Conservation (phyloP, 2,329 filamentous ascomycete genomes). For the Ophiognomonia clavigignenti-juglandacearum region DNA sequence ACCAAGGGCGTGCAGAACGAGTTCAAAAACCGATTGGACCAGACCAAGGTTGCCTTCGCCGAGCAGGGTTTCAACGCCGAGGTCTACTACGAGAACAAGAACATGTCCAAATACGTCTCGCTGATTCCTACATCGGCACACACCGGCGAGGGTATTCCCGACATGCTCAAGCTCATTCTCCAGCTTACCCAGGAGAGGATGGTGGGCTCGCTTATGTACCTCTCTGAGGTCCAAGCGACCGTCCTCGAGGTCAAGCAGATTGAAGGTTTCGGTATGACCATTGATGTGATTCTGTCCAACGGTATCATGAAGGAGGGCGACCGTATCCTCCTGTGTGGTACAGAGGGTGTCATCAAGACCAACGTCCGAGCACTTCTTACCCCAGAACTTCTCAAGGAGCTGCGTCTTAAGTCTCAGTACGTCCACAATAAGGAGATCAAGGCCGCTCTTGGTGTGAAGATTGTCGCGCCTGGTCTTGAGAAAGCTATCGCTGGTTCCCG, state of each 20-base stretch:
- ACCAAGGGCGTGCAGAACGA: constrained; percentile 92
- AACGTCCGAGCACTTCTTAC: constrained; percentile 94
- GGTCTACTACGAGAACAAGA: constrained; percentile 96
- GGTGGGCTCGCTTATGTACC: constrained; percentile 95
- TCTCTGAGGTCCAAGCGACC: constrained; percentile 95
- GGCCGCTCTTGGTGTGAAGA: constrained; percentile 97
- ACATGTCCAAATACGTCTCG: constrained; percentile 91
- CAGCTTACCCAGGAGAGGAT: constrained; percentile 94
- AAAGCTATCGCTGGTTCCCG: constrained; percentile 94
- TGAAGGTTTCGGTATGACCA: constrained; percentile 97
- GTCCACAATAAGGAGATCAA: constrained; percentile 99
- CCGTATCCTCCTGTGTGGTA: constrained; percentile 89
- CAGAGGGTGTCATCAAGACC: constrained; percentile 92
- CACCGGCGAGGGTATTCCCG: constrained; percentile 98
- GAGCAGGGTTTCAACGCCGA: constrained; percentile 98
- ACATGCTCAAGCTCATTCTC: constrained; percentile 94
- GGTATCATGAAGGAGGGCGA: constrained; percentile 93
- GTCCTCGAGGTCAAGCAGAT: constrained; percentile 99
- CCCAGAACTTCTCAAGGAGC: constrained; percentile 84
- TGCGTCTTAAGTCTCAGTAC: constrained; percentile 92
- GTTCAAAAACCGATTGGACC: constrained; percentile 82
- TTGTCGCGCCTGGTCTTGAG: constrained; percentile 91
- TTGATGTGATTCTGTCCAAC: constrained; percentile 94
- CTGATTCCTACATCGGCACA: constrained; percentile 94
- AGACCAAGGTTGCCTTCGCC: constrained; percentile 89